Conservation (phyloP, 192 early-diverging fungal genomes). For the Coemansia sp. region DNA sequence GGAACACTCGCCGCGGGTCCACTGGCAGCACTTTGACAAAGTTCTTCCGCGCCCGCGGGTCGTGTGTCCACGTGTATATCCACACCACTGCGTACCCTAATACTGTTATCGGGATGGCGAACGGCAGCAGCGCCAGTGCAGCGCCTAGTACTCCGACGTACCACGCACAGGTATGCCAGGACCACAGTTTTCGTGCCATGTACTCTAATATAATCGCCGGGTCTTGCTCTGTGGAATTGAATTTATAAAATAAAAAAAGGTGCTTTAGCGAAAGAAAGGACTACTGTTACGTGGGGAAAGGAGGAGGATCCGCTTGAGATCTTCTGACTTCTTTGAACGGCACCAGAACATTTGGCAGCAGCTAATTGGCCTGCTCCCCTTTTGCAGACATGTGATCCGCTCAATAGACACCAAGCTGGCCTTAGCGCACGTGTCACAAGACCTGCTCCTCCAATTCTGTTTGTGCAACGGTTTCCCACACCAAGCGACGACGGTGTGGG, state of each 20-base stretch:
- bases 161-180: slow-evolving; percentile 24
- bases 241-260: not conserved
- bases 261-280: not conserved
- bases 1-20: slow-evolving; percentile 45
- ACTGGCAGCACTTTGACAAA: slow-evolving; percentile 40
- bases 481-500: not conserved
- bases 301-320: not conserved
- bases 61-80: slow-evolving; percentile 55
- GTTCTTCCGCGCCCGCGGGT: slow-evolving; percentile 44
- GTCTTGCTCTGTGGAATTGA: not conserved
- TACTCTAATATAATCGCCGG: not conserved
- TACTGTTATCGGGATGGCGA: slow-evolving; percentile 35
- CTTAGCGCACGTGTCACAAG: not conserved
- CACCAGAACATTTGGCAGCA: slow-evolving; percentile 3
- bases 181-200: slow-evolving; percentile 15
- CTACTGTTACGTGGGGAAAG: not conserved
- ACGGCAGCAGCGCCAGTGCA: slow-evolving; percentile 38
- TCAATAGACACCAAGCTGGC: not conserved
- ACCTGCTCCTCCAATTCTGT: not conserved
- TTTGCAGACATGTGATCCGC: not conserved
- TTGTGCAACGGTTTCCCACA: not conserved
- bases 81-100: slow-evolving; percentile 41
- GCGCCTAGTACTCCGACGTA: slow-evolving; percentile 15
- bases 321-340: not conserved
- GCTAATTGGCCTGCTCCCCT: not conserved